phyloP scores from a whole-genome alignment of 78 protist species.

The Dictyostelium intermedium region DNA sequence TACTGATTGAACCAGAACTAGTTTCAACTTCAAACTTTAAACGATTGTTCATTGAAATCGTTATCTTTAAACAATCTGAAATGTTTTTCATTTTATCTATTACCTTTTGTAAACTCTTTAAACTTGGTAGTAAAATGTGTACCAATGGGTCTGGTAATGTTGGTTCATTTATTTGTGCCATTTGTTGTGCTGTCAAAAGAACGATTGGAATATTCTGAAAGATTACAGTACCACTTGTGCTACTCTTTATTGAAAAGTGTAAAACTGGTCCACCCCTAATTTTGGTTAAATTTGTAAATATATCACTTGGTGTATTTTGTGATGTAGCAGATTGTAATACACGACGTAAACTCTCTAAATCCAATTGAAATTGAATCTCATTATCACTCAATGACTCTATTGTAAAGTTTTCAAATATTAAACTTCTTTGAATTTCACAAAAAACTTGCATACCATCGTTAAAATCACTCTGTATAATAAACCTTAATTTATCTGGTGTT shows the following conservation, averaged over 20 bases:
- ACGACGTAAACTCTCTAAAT: constrained; percentile 34
- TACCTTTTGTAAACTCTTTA: constrained; percentile 22
- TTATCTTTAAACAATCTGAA: constrained; percentile 36
- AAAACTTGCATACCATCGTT: constrained; percentile 50
- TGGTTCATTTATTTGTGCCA: constrained; percentile 40
- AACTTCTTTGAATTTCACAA: not conserved
- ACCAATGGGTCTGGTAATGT: not conserved
- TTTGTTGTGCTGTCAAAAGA: constrained; percentile 17
- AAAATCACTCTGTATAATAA: constrained; percentile 20
- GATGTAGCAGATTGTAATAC: constrained; percentile 24
- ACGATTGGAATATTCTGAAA: constrained; percentile 54
- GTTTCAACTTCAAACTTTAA: constrained; percentile 28
- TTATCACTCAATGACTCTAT: constrained; percentile 24
- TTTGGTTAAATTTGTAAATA: constrained; percentile 2
- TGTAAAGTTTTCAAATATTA: not conserved
- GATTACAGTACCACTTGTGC: not conserved
- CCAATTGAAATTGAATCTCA: constrained; percentile 45
- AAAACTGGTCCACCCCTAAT: constrained; percentile 5
- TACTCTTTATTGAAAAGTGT: not conserved
- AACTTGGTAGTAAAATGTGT: constrained; percentile 4
- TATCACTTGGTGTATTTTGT: not conserved
- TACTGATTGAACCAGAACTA: constrained; percentile 30
- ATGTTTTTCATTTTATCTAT: constrained; percentile 55
- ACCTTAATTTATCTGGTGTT: constrained; percentile 25
- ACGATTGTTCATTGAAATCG: not conserved